These are phyloP conservation scores for Raphidocelis subcapitata DNA, from an alignment of 139 green algal species.

Conservation along the genomic window DNA sequence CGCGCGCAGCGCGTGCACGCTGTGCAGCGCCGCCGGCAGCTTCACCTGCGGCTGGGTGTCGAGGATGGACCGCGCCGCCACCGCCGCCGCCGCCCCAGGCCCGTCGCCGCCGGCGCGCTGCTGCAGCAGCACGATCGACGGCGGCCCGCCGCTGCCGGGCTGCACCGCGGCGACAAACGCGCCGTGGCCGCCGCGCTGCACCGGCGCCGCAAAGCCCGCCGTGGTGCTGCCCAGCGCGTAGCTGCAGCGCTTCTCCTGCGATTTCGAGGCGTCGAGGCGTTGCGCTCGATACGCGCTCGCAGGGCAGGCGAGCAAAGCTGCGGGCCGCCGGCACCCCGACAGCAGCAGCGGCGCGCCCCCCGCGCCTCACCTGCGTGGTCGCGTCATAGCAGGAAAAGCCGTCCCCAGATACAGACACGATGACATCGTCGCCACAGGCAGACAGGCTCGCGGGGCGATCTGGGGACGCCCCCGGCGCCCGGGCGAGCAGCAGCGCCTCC, in stretches of 20 bases:
- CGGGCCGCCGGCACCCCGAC: not conserved
- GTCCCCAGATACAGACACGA: slow-evolving; percentile 16
- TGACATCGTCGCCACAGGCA: slow-evolving; percentile 1
- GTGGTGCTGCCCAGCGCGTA: slow-evolving; percentile 5
- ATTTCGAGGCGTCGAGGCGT: no score
- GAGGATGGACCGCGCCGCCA: not conserved
- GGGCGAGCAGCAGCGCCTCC: no score
- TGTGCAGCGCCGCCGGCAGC: slow-evolving; percentile 9
- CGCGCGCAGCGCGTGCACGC: slow-evolving; percentile 7
- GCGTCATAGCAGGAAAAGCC: slow-evolving; percentile 8
- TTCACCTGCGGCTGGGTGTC: slow-evolving; percentile 19
- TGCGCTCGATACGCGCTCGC: no score
- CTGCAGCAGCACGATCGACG: not conserved
- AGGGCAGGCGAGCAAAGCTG: not conserved
- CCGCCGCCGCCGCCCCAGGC: not conserved
- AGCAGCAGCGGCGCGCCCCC: not conserved
- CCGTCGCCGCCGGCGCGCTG: not conserved
- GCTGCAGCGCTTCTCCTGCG: not conserved
- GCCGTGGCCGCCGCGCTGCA: slow-evolving; percentile 14
- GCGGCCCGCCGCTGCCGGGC: not conserved
- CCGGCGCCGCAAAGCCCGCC: slow-evolving; percentile 18
- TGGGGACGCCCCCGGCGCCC: no score
- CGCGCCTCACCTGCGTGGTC: slow-evolving; percentile 2
- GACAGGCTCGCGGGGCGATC: no score
- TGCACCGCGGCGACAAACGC: slow-evolving; percentile 21